Evolutionary conservation across 225 moss, liverwort and hornwort genomes (phyloP).

Genomic region (Rhytidiadelphus loreus): DNA sequence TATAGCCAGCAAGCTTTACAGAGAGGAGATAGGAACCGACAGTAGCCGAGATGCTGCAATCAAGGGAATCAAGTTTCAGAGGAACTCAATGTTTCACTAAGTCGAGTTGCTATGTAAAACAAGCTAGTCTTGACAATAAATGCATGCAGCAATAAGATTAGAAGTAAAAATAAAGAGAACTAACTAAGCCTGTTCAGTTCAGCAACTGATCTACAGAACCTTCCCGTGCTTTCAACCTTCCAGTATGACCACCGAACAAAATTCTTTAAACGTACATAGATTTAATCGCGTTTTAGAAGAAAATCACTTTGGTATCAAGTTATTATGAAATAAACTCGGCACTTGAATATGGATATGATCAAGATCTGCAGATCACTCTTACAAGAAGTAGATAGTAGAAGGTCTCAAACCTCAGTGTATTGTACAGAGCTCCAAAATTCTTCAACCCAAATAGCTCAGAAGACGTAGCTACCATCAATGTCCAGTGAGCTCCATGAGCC

Average conservation of each 20-base stretch:
- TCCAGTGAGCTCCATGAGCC: slow-evolving; percentile 99
- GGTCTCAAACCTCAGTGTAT: slow-evolving; percentile 70
- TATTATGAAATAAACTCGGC: background rate
- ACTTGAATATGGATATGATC: background rate
- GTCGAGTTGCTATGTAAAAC: background rate
- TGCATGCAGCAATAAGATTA: background rate
- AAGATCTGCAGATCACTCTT: background rate
- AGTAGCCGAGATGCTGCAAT: slow-evolving; percentile 76
- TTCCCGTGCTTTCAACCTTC: background rate
- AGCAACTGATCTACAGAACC: background rate
- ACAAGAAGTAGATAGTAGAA: background rate
- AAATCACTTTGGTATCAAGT: background rate
- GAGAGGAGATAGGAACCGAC: slow-evolving; percentile 91
- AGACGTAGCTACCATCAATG: slow-evolving; percentile 93
- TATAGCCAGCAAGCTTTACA: slow-evolving; percentile 85
- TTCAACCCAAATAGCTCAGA: slow-evolving; percentile 86
- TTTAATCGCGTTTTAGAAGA: background rate
- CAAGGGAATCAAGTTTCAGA: background rate
- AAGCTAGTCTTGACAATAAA: background rate
- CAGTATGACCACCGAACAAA: background rate
- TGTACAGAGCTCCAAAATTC: slow-evolving; percentile 90
- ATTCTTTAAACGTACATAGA: background rate
- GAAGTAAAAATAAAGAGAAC: background rate
- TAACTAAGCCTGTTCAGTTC: background rate
- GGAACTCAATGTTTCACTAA: background rate